phyloP scores from a whole-genome alignment of 2,329 filamentous ascomycete species.

The Colletotrichum sp. region DNA sequence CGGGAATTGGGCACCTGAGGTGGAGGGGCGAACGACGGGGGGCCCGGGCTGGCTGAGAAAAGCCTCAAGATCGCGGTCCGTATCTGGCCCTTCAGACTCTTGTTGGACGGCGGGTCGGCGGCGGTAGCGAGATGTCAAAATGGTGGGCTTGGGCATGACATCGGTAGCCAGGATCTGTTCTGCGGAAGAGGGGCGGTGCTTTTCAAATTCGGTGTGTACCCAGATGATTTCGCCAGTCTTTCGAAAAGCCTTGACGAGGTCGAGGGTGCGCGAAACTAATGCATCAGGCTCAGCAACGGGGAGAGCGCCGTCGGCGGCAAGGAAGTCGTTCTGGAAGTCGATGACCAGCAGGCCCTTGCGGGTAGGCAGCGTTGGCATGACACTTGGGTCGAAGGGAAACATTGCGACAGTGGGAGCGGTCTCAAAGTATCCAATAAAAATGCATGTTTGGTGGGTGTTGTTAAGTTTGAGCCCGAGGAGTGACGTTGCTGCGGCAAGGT shows the following conservation, averaged over 20 bases:
- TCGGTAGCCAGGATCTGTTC: constrained; percentile 55
- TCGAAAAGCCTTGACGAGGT: constrained; percentile 76
- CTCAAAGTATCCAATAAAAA: background rate
- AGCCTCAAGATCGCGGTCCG: constrained; percentile 41
- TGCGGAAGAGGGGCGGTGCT: constrained; percentile 61
- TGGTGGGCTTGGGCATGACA: background rate
- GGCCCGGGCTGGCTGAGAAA: constrained; percentile 50
- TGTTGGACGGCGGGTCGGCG: constrained; percentile 10
- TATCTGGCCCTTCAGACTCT: constrained; percentile 13
- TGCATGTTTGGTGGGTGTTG: background rate
- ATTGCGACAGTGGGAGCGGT: constrained; percentile 35
- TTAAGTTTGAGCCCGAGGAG: background rate
- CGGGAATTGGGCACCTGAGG: constrained; percentile 51
- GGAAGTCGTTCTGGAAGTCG: constrained; percentile 91
- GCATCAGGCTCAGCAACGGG: constrained; percentile 66
- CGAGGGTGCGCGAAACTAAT: constrained; percentile 70
- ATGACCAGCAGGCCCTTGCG: constrained; percentile 79
- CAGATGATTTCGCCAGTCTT: constrained; percentile 77
- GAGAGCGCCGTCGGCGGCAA: constrained; percentile 71
- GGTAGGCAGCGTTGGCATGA: constrained; percentile 61
- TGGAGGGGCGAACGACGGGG: constrained; percentile 48
- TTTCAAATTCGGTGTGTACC: constrained; percentile 78
- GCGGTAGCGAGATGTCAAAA: constrained; percentile 28
- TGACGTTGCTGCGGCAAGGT: background rate
- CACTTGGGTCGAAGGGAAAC: constrained; percentile 62